Conservation (phyloP, 2,329 filamentous ascomycete species). For the Chaetoscypha palmicola region DNA sequence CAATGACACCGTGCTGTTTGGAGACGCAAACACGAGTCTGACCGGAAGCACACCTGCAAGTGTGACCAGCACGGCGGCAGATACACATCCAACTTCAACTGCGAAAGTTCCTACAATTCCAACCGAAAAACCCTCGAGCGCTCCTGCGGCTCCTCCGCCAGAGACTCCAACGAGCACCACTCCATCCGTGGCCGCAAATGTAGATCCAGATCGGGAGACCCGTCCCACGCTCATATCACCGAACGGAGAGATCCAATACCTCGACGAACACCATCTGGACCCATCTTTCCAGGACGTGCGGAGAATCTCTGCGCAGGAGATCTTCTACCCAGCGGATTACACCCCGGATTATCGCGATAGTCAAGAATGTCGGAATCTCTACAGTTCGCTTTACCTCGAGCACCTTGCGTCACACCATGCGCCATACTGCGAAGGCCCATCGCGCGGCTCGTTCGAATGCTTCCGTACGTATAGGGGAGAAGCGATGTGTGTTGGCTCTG, state of each 20-base stretch:
- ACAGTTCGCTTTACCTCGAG: conserved; percentile 9
- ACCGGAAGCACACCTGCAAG: not conserved
- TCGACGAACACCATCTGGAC: not conserved
- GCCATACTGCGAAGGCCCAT: conserved; percentile 11
- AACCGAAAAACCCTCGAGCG: too few relatives aligned
- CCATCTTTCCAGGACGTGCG: not conserved
- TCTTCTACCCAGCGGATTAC: conserved; percentile 9
- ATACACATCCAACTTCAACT: too few relatives aligned
- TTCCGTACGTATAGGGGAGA: conserved; percentile 13
- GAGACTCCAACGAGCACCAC: too few relatives aligned
- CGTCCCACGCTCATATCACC: not conserved
- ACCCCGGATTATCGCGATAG: not conserved
- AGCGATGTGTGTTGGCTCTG: conserved; percentile 14
- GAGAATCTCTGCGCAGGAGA: not conserved
- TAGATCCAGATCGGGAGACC: not conserved
- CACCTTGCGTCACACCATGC: conserved; percentile 10
- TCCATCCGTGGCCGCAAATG: not conserved
- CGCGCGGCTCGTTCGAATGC: conserved; percentile 9
- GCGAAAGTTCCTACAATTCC: too few relatives aligned
- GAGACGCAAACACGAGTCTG: too few relatives aligned
- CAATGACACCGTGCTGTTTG: too few relatives aligned
- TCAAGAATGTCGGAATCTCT: conserved; percentile 9
- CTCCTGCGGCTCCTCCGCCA: too few relatives aligned
- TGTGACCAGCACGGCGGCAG: not conserved
- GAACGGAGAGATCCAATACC: not conserved